phyloP scores from a whole-genome alignment of 805 yeast genomes.

The Metschnikowia vanudenii region DNA sequence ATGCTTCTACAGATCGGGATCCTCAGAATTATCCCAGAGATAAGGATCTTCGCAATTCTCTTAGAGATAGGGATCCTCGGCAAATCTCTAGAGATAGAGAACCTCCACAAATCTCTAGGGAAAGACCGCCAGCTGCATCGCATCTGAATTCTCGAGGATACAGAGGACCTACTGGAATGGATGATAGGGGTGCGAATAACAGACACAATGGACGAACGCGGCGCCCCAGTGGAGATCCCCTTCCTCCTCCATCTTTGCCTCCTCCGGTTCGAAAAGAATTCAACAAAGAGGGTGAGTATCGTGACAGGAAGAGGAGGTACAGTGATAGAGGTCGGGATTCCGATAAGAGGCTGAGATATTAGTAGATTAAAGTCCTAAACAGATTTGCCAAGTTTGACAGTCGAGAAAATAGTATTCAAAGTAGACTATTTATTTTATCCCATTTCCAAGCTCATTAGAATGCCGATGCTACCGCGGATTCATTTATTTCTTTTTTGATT shows the following conservation, averaged over 20 bases:
- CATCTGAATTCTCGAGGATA: conserved; percentile 10
- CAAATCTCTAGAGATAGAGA: too few species aligned
- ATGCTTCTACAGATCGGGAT: too few species aligned
- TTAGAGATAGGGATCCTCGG: too few species aligned
- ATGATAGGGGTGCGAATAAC: conserved; percentile 10
- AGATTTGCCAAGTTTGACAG: neutral
- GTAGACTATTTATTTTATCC: neutral
- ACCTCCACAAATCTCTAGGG: too few species aligned
- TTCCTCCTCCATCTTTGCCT: conserved; percentile 18
- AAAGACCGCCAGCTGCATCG: neutral
- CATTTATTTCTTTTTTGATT: neutral
- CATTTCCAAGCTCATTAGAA: neutral
- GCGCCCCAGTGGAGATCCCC: conserved; percentile 13
- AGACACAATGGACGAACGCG: conserved; percentile 5
- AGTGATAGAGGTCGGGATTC: conserved; percentile 27
- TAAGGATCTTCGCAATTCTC: too few species aligned
- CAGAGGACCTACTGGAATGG: conserved; percentile 16
- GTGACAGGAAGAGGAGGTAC: conserved; percentile 23
- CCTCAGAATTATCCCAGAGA: too few species aligned
- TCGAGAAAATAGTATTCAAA: neutral
- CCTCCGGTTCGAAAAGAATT: conserved; percentile 14
- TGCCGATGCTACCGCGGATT: neutral
- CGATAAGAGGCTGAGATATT: conserved; percentile 34
- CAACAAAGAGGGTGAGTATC: conserved; percentile 1
- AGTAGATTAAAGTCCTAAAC: neutral